phyloP scores from a whole-genome alignment of 192 early-diverging fungal species.

The Fimicolochytrium jonesii region DNA sequence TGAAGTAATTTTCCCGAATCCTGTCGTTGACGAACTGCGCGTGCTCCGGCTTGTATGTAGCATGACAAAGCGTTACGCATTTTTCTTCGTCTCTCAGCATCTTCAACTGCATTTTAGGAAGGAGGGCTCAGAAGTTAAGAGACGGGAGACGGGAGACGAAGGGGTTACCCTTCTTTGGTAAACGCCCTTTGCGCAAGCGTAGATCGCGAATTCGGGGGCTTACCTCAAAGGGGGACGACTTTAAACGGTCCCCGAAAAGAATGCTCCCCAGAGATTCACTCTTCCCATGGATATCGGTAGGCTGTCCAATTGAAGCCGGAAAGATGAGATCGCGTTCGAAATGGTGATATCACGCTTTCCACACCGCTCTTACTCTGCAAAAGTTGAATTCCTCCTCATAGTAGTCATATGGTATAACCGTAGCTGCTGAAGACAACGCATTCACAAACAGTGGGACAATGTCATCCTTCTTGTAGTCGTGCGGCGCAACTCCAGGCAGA shows the following conservation, averaged over 20 bases:
- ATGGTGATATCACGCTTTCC: neutral
- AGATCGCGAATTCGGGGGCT: too few relatives aligned
- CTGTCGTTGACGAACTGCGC: too few relatives aligned
- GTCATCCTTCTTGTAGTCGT: conserved; percentile 69
- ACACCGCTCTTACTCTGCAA: conserved; percentile 39
- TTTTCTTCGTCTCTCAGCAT: too few relatives aligned
- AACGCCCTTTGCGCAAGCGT: too few relatives aligned
- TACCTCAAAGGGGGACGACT: conserved; percentile 75
- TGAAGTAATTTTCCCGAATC: too few relatives aligned
- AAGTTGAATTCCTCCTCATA: conserved; percentile 83
- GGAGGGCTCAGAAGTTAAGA: too few relatives aligned
- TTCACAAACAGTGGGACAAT: conserved; percentile 80
- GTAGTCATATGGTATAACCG: conserved; percentile 76
- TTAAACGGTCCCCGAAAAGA: conserved; percentile 93
- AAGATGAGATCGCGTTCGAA: neutral
- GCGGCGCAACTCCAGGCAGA: conserved; percentile 88
- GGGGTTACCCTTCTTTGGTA: too few relatives aligned
- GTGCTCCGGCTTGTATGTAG: too few relatives aligned
- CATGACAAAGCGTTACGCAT: too few relatives aligned
- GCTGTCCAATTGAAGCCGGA: conserved; percentile 40
- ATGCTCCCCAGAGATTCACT: conserved; percentile 86
- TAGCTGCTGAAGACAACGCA: conserved; percentile 72
- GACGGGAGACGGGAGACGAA: too few relatives aligned
- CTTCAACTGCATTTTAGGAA: too few relatives aligned
- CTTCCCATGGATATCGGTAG: conserved; percentile 45